Base-by-base conservation (phyloP, 371 early-diverging fungal species). In the Fennellomyces sp. region DNA sequence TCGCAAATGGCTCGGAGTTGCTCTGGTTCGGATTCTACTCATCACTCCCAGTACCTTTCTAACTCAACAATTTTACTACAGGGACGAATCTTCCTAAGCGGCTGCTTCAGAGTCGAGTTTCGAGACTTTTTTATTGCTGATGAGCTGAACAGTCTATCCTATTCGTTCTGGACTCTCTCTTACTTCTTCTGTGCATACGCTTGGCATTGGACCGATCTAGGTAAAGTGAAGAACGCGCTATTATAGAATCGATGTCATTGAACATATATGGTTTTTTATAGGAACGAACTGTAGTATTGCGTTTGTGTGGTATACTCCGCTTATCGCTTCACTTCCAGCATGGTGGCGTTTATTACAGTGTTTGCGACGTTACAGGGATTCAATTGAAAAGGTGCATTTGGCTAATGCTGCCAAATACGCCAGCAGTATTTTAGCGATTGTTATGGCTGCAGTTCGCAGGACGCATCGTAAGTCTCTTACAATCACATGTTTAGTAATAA, bases 101-200 rank as follows among this genome's bases (percentile, higher is more conserved):
- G 83, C n/a, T 78, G 78, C 51, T 82, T 83, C 65, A 53, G 78
- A 23, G 88, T 93, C 42, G 89, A 91, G 70, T 93, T 94, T 69
- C 76, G 90, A 51, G 96, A 95, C 70, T 94, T 94, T 61, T 94
- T 94, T 62, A 81, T 94, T 31, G 92, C 89, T 11, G 94, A 95
- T 77, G 86, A 91, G 63, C 66, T 94, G 33, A 88, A 87, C 61
- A 90, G 90, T 60, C 69, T 91, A 58, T 73, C 88, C 3, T 93
- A 90, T 68, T 84, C 90, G 8, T 82, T 93, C 28, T 83, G 83
- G 63, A 86, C 88, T 49, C 60, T 88, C 30, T 83, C 87, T 33
- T 83, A 88, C 59, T 80, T 91, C 30, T 77, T 88, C 8, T 93
- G 94, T 61, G 87, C 88, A 7, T 86, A 85, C 42, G 55, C 69